These are phyloP conservation scores for Inonotus obliquus DNA, from an alignment of 1,284 basidiomycete species.

Conservation along the genomic window DNA sequence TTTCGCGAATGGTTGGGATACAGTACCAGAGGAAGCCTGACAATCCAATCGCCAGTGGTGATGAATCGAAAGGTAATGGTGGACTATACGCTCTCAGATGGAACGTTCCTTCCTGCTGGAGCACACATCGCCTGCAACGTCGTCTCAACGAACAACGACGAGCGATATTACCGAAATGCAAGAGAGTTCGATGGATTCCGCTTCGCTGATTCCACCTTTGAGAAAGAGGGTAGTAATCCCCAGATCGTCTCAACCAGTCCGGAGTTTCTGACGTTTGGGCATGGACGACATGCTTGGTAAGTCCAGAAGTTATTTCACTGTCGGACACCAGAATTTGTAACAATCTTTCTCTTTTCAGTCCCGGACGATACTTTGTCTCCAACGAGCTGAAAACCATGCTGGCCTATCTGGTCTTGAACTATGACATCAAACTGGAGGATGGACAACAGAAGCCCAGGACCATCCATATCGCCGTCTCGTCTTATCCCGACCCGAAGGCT, in stretches of 20 bases:
- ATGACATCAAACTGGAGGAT: conserved; percentile 40
- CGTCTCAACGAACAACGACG: conserved; percentile 26
- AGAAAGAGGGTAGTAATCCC: conserved; percentile 16
- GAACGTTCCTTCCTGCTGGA: conserved; percentile 36
- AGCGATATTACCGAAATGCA: conserved; percentile 25
- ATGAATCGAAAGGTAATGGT: conserved; percentile 32
- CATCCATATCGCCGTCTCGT: conserved; percentile 1
- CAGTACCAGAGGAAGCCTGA: too few relatives aligned
- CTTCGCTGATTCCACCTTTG: conserved; percentile 23
- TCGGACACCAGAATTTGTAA: too few relatives aligned
- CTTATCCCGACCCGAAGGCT: conserved; percentile 20
- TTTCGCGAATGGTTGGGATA: conserved; percentile 25
- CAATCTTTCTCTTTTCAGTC: conserved; percentile 28
- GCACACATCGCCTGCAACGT: conserved; percentile 26
- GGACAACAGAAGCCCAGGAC: conserved; percentile 26
- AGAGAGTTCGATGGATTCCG: conserved; percentile 31
- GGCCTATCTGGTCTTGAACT: conserved; percentile 38
- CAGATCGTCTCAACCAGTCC: conserved; percentile 25
- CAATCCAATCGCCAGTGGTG: too few relatives aligned
- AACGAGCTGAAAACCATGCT: conserved; percentile 43
- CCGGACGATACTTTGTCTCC: conserved; percentile 44
- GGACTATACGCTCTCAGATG: conserved; percentile 38
- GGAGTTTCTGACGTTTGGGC: conserved; percentile 24
- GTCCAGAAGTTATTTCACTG: too few relatives aligned
- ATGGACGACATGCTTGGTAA: conserved; percentile 30